Base-by-base conservation (phyloP, 1,284 basidiomycete species). In the Hemileia vastatrix region DNA sequence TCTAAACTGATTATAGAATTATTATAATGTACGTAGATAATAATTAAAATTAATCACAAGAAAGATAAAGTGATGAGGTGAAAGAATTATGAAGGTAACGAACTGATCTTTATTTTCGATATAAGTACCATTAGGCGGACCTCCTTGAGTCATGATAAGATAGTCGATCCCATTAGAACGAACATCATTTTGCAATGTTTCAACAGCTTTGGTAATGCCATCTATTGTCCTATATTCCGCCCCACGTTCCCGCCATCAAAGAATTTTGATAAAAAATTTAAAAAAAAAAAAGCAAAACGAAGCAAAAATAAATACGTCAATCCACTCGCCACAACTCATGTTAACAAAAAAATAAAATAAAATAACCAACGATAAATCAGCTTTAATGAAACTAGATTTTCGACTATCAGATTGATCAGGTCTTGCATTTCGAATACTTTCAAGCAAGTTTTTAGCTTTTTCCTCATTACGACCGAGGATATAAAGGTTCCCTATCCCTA, bases 131-230 rank as follows among this genome's bases (percentile, higher is more conserved):
- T 64, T 68, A 9, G 67, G 68, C 6, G 65, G 66, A 13, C 63
- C 66, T 45, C 76, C 76, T 52, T 77, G 76, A 0, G 72, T 75
- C 54, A 72, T 68, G 55, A 77, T 67, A 15, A 77, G 67, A 55
- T 72, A 77, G 63, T 77, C 72, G 51, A 78, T 68, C 0, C 76
- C 73, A 6, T 67, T 43, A 2, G 24, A 1, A 6, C 44, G 32
- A 45, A 53, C 40, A 40, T 50, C 31, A 9, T 49, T 24, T 33
- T 62, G 21, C 24, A 62, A 36, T 23, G 47, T 53, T 23, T 52
- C 19, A 1, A 45, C 43, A 23, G 59, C 50, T 40, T 62, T 13
- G 18, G 54, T 62, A 19, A 62, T 62, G 1, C 23, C 33, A 19
- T 62, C 19, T n/a, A 62, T 21, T 8, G 59, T 62, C 21, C 59